A percentile compares a stretch with the other conserved stretches of the same genome.
These are phyloP conservation scores for Mycena indigotica DNA, from an alignment of 768 basidiomycete genomes.

Conservation along the genomic window DNA sequence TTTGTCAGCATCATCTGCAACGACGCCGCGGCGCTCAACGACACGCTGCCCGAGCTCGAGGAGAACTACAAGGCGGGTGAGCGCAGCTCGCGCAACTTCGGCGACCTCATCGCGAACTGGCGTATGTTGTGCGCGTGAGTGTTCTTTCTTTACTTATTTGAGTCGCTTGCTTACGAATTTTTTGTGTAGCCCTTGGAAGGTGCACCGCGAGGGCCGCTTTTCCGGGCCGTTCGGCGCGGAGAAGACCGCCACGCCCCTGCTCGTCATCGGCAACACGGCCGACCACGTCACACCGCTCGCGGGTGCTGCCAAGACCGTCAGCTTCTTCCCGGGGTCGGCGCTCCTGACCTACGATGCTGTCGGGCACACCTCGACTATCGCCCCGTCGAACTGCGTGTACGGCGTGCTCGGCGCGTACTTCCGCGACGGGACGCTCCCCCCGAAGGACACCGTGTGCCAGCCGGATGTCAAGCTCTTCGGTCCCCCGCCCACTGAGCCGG, in stretches of 20 bases:
- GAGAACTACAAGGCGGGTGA: constrained; percentile 7
- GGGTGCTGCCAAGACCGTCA: constrained; percentile 10
- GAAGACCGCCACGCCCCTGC: constrained; percentile 27
- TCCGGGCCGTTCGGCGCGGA: constrained; percentile 16
- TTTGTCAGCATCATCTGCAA: constrained; percentile 17
- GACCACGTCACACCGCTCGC: constrained; percentile 24
- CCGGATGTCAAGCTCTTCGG: constrained; percentile 20
- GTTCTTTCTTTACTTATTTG: neutral
- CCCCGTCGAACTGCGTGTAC: constrained; percentile 25
- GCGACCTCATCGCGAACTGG: constrained; percentile 18
- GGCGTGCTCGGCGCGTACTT: constrained; percentile 26
- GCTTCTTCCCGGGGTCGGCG: constrained; percentile 18
- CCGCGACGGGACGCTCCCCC: constrained; percentile 29
- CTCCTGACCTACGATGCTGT: constrained; percentile 22
- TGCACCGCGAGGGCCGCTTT: constrained; percentile 13
- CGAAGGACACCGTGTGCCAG: constrained; percentile 27
- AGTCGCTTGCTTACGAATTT: neutral
- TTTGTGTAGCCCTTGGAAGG: constrained; percentile 14
- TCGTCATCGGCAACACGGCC: constrained; percentile 28
- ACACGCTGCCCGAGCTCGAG: constrained; percentile 13
- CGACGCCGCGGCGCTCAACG: constrained; percentile 13
- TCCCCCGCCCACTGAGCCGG: too few species aligned
- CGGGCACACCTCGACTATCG: constrained; percentile 26
- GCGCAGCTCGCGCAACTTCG: constrained; percentile 17
- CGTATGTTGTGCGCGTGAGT: constrained; percentile 13